A percentile compares a stretch with the other conserved stretches of the same genome.
Conservation (phyloP, 805 yeast genomes). For the Saccharomycopsis fodiens region DNA sequence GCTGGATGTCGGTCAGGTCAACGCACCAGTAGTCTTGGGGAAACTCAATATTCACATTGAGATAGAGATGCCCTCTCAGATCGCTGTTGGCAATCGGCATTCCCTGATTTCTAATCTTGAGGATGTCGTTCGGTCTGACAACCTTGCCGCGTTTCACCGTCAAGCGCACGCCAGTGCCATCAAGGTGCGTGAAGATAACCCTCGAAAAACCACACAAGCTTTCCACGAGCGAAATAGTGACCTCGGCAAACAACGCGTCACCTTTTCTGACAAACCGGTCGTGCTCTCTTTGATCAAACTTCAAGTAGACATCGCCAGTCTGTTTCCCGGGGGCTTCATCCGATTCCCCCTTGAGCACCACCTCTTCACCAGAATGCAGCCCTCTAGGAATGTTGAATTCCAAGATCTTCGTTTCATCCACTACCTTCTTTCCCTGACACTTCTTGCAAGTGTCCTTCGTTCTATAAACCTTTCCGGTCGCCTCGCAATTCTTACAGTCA, state of each 20-base stretch:
- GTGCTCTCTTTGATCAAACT: conserved; percentile 42
- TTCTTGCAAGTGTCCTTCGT: conserved; percentile 69
- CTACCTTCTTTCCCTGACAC: conserved; percentile 59
- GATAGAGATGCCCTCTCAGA: conserved; percentile 59
- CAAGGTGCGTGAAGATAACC: conserved; percentile 63
- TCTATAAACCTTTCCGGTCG: conserved; percentile 53
- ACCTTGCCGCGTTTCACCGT: conserved; percentile 74
- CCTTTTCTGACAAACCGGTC: conserved; percentile 46
- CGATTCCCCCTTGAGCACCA: conserved; percentile 60
- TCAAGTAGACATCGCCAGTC: conserved; percentile 73
- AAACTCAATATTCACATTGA: conserved; percentile 66
- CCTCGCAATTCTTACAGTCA: conserved; percentile 63
- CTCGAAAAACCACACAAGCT: conserved; percentile 76
- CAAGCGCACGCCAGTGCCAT: conserved; percentile 64
- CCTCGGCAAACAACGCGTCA: conserved; percentile 54
- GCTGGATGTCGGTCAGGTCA: conserved; percentile 57
- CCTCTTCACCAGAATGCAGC: conserved; percentile 49
- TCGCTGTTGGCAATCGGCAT: conserved; percentile 55
- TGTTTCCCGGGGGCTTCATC: conserved; percentile 67
- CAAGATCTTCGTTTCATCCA: conserved; percentile 59
- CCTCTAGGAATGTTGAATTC: conserved; percentile 78
- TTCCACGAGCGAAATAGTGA: conserved; percentile 63
- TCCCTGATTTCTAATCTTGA: conserved; percentile 67
- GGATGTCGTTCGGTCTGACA: conserved; percentile 62
- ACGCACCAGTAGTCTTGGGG: conserved; percentile 81